phyloP scores from a whole-genome alignment of 306 rosid genomes.

The Cucumis cinereus region DNA sequence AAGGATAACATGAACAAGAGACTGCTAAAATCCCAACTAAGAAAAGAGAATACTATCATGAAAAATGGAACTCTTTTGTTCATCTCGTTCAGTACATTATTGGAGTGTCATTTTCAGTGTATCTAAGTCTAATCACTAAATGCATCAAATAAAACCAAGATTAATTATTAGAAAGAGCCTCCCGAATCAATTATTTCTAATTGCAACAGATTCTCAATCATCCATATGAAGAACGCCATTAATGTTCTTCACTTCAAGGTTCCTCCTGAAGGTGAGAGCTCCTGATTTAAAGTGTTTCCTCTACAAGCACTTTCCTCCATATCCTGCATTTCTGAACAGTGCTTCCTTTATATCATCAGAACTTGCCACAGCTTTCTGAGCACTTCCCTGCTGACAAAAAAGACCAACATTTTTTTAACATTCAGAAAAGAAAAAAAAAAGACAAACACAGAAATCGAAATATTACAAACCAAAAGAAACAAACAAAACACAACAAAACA shows the following conservation, averaged over 20 bases:
- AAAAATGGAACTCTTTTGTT: slow-evolving; percentile 1
- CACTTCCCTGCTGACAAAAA: slow-evolving; percentile 32
- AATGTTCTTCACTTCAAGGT: neutral
- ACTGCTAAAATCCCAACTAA: neutral
- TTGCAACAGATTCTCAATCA: neutral
- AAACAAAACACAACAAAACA: neutral
- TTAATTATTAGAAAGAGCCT: neutral
- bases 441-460: neutral
- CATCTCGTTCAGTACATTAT: neutral
- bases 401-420: neutral
- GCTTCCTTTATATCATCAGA: slow-evolving; percentile 80
- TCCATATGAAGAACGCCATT: neutral
- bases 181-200: neutral
- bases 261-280: neutral
- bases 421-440: neutral
- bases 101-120: neutral
- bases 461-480: neutral
- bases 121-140: slow-evolving; percentile 1
- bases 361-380: slow-evolving; percentile 37
- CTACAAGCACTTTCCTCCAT: slow-evolving; percentile 86
- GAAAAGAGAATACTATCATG: neutral
- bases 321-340: slow-evolving; percentile 92
- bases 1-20: neutral
- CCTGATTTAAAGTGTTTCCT: neutral
- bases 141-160: neutral